phyloP scores from a whole-genome alignment of 78 protist species.

The Dictyostelium firmibasis region DNA sequence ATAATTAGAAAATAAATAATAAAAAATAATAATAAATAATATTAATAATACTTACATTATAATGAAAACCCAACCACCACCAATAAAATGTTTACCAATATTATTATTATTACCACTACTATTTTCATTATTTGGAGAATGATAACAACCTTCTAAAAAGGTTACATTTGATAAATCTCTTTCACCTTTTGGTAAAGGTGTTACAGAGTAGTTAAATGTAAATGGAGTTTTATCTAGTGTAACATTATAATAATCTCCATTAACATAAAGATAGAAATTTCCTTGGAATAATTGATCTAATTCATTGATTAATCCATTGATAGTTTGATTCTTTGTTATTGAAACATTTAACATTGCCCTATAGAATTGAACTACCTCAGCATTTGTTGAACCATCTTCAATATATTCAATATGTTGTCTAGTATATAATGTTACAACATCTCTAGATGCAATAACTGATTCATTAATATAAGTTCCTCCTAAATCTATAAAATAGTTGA shows the following conservation, averaged over 20 bases:
- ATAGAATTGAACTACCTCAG: conserved; percentile 15
- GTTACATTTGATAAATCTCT: neutral
- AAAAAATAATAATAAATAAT: neutral
- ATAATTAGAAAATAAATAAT: too few species aligned
- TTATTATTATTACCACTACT: neutral
- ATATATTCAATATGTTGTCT: neutral
- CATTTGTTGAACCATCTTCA: neutral
- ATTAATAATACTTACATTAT: conserved; percentile 31
- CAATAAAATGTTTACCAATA: neutral
- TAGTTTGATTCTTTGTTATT: neutral
- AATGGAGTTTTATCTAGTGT: conserved; percentile 7
- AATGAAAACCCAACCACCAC: conserved; percentile 78
- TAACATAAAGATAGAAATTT: neutral
- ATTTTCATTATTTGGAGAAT: neutral
- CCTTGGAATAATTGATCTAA: conserved; percentile 13
- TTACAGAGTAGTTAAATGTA: neutral
- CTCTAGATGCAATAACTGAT: conserved; percentile 18
- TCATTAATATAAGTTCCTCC: conserved; percentile 13
- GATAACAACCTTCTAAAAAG: neutral
- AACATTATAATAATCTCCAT: conserved; percentile 24
- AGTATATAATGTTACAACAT: conserved; percentile 7
- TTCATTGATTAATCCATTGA: neutral
- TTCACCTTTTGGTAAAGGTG: conserved; percentile 38
- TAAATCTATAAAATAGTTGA: neutral
- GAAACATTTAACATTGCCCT: conserved; percentile 13